Conservation (phyloP, 2,329 filamentous ascomycete species). For the Pseudopyricularia javanii region DNA sequence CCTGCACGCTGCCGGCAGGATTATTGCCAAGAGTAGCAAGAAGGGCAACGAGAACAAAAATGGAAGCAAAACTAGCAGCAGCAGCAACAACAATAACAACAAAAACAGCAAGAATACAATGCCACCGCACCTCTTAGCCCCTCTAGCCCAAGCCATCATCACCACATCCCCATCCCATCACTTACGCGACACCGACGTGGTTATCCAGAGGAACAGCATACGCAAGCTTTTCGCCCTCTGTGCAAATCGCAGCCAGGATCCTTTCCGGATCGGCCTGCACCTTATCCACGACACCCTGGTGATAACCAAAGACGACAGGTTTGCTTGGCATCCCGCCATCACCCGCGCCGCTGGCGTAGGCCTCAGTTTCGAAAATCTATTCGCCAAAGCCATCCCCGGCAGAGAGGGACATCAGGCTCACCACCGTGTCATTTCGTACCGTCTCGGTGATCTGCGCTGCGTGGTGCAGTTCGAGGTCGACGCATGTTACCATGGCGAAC, state of each 20-base stretch:
- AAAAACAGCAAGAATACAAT: neutral
- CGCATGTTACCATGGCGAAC: neutral
- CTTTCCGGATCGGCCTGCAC: neutral
- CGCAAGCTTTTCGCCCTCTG: neutral
- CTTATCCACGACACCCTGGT: neutral
- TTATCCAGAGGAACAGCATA: neutral
- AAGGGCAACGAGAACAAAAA: neutral
- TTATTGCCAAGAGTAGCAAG: neutral
- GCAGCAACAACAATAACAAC: neutral
- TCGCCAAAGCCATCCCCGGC: neutral
- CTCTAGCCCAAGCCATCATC: neutral
- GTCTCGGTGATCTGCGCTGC: neutral
- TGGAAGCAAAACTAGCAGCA: neutral
- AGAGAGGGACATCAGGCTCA: neutral
- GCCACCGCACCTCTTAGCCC: neutral
- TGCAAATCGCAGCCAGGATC: neutral
- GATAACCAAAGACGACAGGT: neutral
- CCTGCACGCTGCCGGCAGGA: neutral
- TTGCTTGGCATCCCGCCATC: neutral
- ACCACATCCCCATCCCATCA: neutral
- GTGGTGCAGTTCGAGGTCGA: constrained; percentile 2
- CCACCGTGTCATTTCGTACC: neutral
- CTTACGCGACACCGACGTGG: neutral
- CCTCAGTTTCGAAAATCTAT: neutral
- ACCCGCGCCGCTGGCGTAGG: neutral